These are phyloP conservation scores for Metschnikowia bowlesiae DNA, from an alignment of 805 yeast species.

Conservation along the genomic window DNA sequence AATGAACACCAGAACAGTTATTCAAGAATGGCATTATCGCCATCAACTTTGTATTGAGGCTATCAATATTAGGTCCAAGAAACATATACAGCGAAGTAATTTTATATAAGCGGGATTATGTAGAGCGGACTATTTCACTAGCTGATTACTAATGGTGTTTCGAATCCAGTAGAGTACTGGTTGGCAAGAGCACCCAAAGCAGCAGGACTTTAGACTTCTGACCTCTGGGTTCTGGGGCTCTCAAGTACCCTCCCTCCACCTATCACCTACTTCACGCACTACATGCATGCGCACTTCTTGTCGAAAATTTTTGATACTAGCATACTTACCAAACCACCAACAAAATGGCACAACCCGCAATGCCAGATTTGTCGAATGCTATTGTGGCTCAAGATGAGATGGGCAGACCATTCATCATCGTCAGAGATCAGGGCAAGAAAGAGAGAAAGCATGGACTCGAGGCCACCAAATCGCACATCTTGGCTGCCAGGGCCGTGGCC, in stretches of 20 bases:
- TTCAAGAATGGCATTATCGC: too few relatives aligned
- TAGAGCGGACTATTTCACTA: too few relatives aligned
- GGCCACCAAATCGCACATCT: conserved; percentile 71
- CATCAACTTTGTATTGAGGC: too few relatives aligned
- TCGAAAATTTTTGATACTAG: conserved; percentile 3
- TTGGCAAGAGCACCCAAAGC: too few relatives aligned
- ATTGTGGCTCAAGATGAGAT: conserved; percentile 98
- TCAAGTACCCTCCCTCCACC: neutral
- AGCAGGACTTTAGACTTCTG: neutral
- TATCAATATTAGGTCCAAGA: too few relatives aligned
- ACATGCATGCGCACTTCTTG: conserved; percentile 4
- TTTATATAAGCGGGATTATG: too few relatives aligned
- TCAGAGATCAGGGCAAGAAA: conserved; percentile 78
- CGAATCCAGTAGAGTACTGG: too few relatives aligned
- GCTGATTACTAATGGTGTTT: too few relatives aligned
- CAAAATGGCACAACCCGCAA: conserved; percentile 22
- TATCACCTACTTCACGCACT: conserved; percentile 1
- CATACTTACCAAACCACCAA: neutral
- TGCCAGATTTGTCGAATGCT: conserved; percentile 97
- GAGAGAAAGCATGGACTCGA: conserved; percentile 53
- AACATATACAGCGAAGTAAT: too few relatives aligned
- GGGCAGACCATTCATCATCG: conserved; percentile 98
- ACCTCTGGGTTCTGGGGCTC: neutral
- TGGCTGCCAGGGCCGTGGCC: conserved; percentile 94
- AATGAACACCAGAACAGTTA: too few relatives aligned